Base-by-base conservation (phyloP, 495 filamentous ascomycete genomes). In the Xylaria acuta region DNA sequence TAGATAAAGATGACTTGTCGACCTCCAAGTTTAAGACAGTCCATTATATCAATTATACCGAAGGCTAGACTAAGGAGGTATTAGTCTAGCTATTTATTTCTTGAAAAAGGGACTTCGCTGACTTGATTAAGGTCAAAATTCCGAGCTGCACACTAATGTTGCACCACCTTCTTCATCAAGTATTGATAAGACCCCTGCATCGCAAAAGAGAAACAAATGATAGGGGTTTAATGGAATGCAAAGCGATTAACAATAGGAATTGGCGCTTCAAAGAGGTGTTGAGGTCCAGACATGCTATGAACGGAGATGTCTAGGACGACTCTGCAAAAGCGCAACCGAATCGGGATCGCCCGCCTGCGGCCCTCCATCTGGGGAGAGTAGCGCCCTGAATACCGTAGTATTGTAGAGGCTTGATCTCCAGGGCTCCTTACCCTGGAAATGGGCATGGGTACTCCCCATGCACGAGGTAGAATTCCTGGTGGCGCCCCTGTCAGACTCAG, bases 321-420 rank as follows among this genome's bases (percentile, higher is more conserved):
- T 71, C 75, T 72, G 74, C 43, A 65, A 40, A 40, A n/a, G 45
- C 8, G 66, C 51, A 45, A 58, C 49, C 4, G 25, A 45, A 56
- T 60, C 70, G 74, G 74, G 63, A 65, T 64, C 49, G 69, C 40
- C 74, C 74, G 76, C 45, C 45, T 64, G 25, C 45, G 47, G 38
- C 43, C 27, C 38, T 64, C 22, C 60, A 9, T 62, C 32, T n/a
- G 2, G 6, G 16, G n/a, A 27, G 27, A 56, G 14, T 32, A 56
- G 53, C 25, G 25, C 22, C 22, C 16, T 4, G 11, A 54, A 30
- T 6, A 27, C 3, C 36, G 7, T 7, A 38, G 3, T 38, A 43
- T 43, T 43, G 22, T 16, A 51, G 47, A 8, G 51, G 22, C 56
- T 34, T 32, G 20, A 22, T 11, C 32, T 62, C 34, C 36, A 38